Percentiles rank a stretch among this genome's conserved stretches.
phyloP scores from a whole-genome alignment of 1,139 yeast species.

The Saccharomyces hybrid region DNA sequence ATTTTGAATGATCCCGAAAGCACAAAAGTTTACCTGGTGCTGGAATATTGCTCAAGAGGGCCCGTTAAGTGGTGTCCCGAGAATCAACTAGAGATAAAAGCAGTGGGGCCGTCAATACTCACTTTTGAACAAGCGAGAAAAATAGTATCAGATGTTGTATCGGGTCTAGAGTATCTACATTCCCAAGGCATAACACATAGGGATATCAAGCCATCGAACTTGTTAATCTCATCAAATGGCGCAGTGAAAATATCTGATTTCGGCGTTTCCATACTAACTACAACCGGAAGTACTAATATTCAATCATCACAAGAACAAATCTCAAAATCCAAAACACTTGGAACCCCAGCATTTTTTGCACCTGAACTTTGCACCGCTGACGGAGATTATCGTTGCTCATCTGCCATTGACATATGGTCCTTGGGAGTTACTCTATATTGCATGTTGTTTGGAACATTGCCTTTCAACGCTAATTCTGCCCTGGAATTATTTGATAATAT shows the following conservation, averaged over 20 bases:
- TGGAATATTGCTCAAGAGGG: constrained; percentile 88
- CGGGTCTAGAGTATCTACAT: constrained; percentile 89
- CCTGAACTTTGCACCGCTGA: constrained; percentile 30
- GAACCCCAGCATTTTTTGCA: constrained; percentile 68
- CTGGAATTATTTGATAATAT: constrained; percentile 80
- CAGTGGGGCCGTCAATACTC: constrained; percentile 50
- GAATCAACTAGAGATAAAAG: constrained; percentile 39
- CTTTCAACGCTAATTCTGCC: constrained; percentile 85
- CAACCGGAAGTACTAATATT: constrained; percentile 43
- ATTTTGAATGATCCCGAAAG: constrained; percentile 83
- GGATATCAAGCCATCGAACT: constrained; percentile 94
- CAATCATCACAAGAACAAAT: constrained; percentile 24
- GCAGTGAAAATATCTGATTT: constrained; percentile 90
- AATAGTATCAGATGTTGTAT: constrained; percentile 74
- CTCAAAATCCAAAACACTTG: constrained; percentile 83
- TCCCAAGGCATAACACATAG: constrained; percentile 91
- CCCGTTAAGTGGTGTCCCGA: constrained; percentile 70
- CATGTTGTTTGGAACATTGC: constrained; percentile 77
- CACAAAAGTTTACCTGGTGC: constrained; percentile 78
- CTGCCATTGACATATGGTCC: constrained; percentile 91
- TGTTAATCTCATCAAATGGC: constrained; percentile 63
- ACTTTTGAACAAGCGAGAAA: constrained; percentile 58
- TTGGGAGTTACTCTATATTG: constrained; percentile 89
- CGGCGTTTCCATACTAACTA: constrained; percentile 84
- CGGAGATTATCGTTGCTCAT: constrained; percentile 33